Base-by-base conservation (phyloP, 2,329 filamentous ascomycete species). In the Laburnicola sp. region DNA sequence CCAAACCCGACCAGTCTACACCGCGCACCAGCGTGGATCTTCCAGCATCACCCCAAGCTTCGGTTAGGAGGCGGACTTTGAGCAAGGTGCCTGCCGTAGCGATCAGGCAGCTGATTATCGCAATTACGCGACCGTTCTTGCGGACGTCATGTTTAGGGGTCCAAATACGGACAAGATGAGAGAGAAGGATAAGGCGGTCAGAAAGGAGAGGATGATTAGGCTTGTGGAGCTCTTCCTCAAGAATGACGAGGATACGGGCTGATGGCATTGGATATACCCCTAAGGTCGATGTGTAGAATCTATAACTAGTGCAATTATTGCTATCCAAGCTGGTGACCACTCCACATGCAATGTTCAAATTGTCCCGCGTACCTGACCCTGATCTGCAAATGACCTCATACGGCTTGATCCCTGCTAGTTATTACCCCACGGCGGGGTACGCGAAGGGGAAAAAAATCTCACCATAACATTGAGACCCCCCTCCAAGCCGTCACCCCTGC, bases 221-320 rank as follows among this genome's bases (percentile, higher is more conserved):
- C 73, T 92, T 9, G 68, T 95, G 27, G 88, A 91, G 66, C 75
- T 90, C 26, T 95, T 95, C 58, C 65, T 90, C 6, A 50, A 53
- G 43, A 45, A 45, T 26, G 43, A 45, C 6, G 43, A 31, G 30
- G 43, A 45, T 7, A 45, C 43, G 3, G 34, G n/a, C 8, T 38
- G 16, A 37, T 11, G 4, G 11, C 2, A 8, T 9, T 35, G 23
- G 21, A 16, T 22, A 16, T 16, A 16, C 16, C 16, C 16, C 16
- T 16, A 16, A 16, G 16, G 16, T 16, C 16, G 16, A 16, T 16
- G 16, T 16, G 16, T 16, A 16, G 16, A 16, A 16, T 16, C 16
- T 16, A 16, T 16, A 16, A 16, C 16, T 16, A 16, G 16, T 16
- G 16, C 16, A 16, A 16, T 16, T 16, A 16, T 16, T 16, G 16